Conservation (phyloP, 805 yeast species). For the Suhomyces tanzawaensis region DNA sequence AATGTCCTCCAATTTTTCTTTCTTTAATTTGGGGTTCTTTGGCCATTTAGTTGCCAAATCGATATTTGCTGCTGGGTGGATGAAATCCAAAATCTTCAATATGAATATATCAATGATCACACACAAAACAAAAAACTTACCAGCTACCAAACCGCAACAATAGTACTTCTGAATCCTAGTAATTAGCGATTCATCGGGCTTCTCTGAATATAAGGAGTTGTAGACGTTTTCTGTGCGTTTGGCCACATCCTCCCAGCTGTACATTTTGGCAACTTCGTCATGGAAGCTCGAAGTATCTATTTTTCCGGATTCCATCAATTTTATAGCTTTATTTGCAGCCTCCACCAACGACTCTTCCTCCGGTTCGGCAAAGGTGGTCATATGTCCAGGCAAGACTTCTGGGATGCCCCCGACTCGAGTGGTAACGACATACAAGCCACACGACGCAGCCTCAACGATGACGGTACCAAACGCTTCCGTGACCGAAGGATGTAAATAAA, state of each 20-base stretch:
- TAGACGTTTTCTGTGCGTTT: constrained; percentile 81
- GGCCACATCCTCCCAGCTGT: constrained; percentile 91
- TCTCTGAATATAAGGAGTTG: constrained; percentile 41
- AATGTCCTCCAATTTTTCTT: too few species aligned
- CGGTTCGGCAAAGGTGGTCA: constrained; percentile 90
- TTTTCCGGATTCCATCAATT: constrained; percentile 49
- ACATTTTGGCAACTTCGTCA: constrained; percentile 72
- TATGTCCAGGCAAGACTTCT: constrained; percentile 87
- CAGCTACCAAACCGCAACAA: constrained; percentile 80
- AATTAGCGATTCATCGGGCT: constrained; percentile 51
- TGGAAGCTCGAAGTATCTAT: constrained; percentile 79
- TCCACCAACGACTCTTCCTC: constrained; percentile 78
- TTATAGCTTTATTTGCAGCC: constrained; percentile 71
- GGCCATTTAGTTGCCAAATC: constrained; percentile 86
- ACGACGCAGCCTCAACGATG: constrained; percentile 94
- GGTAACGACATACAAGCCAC: constrained; percentile 90
- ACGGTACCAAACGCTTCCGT: constrained; percentile 99
- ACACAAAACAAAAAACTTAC: constrained; percentile 75
- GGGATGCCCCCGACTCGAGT: constrained; percentile 98
- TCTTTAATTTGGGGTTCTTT: too few species aligned
- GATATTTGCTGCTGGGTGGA: constrained; percentile 66
- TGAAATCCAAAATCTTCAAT: constrained; percentile 59
- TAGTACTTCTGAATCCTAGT: constrained; percentile 63
- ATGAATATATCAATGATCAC: constrained; percentile 77
- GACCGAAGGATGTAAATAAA: constrained; percentile 86